Conservation (phyloP, 2,329 filamentous ascomycete genomes). For the Fusarium sp. region DNA sequence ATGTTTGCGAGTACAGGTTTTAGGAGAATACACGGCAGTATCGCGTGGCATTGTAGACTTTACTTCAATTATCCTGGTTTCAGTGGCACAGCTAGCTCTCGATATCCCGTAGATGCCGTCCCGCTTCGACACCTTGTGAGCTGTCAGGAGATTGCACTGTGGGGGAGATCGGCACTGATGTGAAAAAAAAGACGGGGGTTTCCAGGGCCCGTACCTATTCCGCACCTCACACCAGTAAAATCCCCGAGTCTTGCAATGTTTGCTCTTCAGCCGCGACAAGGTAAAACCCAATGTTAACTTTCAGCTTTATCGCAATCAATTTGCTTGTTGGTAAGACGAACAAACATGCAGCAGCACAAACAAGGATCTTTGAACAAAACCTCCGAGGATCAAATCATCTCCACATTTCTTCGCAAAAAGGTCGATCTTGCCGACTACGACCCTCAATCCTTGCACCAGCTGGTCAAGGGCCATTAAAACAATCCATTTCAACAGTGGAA, state of each 20-base stretch:
- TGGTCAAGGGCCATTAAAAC: not conserved
- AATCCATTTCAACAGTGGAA: not conserved
- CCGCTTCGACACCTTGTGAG: slow-evolving; percentile 16
- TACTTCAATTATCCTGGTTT: not conserved
- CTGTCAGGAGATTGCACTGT: slow-evolving; percentile 32
- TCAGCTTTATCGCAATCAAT: not conserved
- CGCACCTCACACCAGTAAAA: not conserved
- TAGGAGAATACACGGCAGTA: not conserved
- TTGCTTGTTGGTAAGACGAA: not conserved
- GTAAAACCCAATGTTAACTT: not conserved
- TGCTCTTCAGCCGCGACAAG: not conserved
- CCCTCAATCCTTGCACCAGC: slow-evolving; percentile 4
- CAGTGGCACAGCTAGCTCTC: not conserved
- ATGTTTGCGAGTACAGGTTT: not conserved
- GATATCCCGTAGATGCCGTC: not conserved
- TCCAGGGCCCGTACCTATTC: not conserved
- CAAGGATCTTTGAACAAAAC: not conserved
- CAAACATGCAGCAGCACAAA: not conserved
- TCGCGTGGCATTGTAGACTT: not conserved
- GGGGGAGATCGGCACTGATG: slow-evolving; percentile 27
- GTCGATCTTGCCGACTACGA: slow-evolving; percentile 11
- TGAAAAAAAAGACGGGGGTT: not conserved
- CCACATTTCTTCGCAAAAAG: not conserved
- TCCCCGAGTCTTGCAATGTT: not conserved
- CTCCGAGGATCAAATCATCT: not conserved